Evolutionary conservation across 1,284 basidiomycete genomes (phyloP).

Genomic region (Entoloma clypeatum): DNA sequence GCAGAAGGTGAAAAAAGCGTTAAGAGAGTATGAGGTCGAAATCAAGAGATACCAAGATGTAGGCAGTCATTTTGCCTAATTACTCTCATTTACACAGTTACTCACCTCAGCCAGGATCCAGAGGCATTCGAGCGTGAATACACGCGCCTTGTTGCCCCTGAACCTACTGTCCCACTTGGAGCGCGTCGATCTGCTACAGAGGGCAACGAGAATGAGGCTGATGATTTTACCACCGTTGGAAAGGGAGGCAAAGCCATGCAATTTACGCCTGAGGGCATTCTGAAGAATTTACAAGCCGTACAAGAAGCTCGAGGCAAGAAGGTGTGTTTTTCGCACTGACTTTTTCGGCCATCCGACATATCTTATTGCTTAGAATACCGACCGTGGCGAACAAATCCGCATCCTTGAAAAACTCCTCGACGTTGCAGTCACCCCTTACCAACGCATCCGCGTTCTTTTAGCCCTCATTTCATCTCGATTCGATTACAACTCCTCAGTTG

Average conservation of each 20-base stretch:
- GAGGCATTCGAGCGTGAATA: conserved; percentile 85
- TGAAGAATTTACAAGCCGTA: conserved; percentile 89
- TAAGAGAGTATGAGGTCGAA: conserved; percentile 86
- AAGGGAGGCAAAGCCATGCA: conserved; percentile 84
- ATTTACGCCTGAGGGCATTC: conserved; percentile 86
- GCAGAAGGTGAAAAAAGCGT: conserved; percentile 91
- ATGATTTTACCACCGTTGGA: conserved; percentile 90
- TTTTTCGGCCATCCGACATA: conserved; percentile 1
- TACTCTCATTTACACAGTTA: background rate
- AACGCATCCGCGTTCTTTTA: conserved; percentile 91
- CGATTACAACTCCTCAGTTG: conserved; percentile 91
- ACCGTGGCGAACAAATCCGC: conserved; percentile 91
- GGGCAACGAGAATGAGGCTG: conserved; percentile 49
- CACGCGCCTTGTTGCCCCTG: conserved; percentile 48
- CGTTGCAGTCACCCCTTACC: conserved; percentile 86
- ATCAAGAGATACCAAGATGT: conserved; percentile 81
- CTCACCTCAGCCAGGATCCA: conserved; percentile 59
- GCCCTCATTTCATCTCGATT: conserved; percentile 94
- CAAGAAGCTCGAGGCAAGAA: conserved; percentile 97
- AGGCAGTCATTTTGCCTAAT: conserved; percentile 20
- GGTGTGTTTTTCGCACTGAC: conserved; percentile 41
- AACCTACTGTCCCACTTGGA: conserved; percentile 26
- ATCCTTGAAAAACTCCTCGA: conserved; percentile 88
- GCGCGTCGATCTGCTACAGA: conserved; percentile 21
- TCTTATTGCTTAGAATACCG: conserved; percentile 72